Percentiles rank a stretch among this genome's conserved stretches.
Conservation (phyloP, 2,329 filamentous ascomycete genomes). For the Laburnicola sp. region DNA sequence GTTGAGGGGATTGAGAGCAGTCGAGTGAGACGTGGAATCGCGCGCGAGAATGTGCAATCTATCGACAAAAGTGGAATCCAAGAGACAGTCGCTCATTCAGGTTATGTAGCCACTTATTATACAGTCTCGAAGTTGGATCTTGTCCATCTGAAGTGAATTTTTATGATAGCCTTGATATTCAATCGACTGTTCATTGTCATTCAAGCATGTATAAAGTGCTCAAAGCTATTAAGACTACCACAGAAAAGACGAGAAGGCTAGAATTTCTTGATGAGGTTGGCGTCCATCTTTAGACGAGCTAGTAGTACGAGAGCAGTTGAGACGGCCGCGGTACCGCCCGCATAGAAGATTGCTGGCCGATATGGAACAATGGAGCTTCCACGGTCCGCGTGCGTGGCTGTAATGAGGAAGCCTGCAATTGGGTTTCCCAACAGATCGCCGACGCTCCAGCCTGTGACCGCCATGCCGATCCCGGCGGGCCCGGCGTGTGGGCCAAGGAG, state of each 20-base stretch:
- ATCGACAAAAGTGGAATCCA: not conserved
- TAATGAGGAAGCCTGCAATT: slow-evolving; percentile 2
- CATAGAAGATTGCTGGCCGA: slow-evolving; percentile 6
- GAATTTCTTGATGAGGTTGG: slow-evolving; percentile 2
- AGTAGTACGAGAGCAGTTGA: slow-evolving; percentile 4
- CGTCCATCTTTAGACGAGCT: slow-evolving; percentile 4
- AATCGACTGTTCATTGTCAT: not conserved
- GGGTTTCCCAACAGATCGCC: slow-evolving; percentile 2
- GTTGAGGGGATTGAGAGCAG: not conserved
- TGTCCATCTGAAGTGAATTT: not conserved
- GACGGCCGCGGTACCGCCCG: slow-evolving; percentile 1
- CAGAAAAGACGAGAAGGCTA: not conserved
- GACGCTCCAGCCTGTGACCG: slow-evolving; percentile 3
- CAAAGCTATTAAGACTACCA: not conserved
- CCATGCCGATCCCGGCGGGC: slow-evolving; percentile 4
- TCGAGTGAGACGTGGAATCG: not conserved
- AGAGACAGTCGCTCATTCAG: not conserved
- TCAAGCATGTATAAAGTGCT: not conserved
- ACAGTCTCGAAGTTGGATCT: not conserved
- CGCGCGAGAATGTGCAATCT: not conserved
- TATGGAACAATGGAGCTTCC: slow-evolving; percentile 3
- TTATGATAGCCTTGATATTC: not conserved
- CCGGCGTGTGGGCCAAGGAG: slow-evolving; percentile 1
- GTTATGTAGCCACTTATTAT: not conserved
- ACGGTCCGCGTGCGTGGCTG: slow-evolving; percentile 2